These are phyloP conservation scores for Ustilaginoidea virens DNA, from an alignment of 2,329 filamentous ascomycete genomes.

Conservation along the genomic window DNA sequence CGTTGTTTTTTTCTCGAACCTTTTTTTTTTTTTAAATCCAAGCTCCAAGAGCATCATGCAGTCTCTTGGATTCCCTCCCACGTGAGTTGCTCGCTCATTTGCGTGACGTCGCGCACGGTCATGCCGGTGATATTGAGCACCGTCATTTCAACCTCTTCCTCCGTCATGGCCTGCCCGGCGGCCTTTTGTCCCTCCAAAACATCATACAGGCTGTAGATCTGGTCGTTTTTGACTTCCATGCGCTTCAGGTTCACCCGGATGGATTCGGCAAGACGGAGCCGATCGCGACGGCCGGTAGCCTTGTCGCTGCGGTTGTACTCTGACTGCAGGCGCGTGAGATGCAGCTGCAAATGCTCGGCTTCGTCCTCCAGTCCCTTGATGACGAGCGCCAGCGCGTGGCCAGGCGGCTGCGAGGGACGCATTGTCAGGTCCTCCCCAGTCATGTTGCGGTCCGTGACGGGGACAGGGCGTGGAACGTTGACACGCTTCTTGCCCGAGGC, in stretches of 20 bases:
- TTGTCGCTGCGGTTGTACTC: constrained; percentile 54
- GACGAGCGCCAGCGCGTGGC: constrained; percentile 61
- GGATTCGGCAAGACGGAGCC: constrained; percentile 42
- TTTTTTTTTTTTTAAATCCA: constrained; percentile 1
- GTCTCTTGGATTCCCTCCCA: constrained; percentile 24
- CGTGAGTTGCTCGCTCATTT: constrained; percentile 22
- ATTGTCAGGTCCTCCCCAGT: constrained; percentile 36
- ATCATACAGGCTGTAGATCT: constrained; percentile 72
- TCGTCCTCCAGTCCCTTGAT: constrained; percentile 74
- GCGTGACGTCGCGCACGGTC: constrained; percentile 25
- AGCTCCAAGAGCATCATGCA: constrained; percentile 1
- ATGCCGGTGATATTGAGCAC: constrained; percentile 37
- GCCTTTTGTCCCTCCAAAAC: constrained; percentile 67
- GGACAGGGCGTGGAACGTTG: constrained; percentile 46
- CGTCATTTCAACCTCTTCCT: constrained; percentile 49
- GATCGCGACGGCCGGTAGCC: constrained; percentile 46
- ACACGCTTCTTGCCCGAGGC: constrained; percentile 39
- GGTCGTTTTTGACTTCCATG: constrained; percentile 59
- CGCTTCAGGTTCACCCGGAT: constrained; percentile 46
- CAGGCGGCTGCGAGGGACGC: constrained; percentile 54
- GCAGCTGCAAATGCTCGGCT: constrained; percentile 57
- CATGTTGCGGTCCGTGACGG: constrained; percentile 45
- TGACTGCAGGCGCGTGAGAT: constrained; percentile 45
- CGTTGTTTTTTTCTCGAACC: not conserved
- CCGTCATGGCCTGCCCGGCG: constrained; percentile 44